Conservation (phyloP, 306 rosid species). For the Medicago lupulina region DNA sequence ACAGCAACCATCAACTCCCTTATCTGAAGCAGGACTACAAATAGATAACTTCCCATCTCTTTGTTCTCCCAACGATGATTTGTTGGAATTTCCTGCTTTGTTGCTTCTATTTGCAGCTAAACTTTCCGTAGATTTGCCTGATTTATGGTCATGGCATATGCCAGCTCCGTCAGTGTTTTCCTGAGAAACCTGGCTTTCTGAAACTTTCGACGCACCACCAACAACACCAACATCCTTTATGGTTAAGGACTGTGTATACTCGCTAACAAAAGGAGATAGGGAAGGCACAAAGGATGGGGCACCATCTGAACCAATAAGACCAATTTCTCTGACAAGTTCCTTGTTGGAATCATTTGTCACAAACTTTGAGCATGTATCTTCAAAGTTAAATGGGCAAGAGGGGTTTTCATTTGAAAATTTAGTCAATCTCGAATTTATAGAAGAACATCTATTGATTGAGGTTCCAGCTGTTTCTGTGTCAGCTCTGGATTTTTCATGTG, state of each 20-base stretch:
- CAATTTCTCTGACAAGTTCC: slow-evolving; percentile 75
- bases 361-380: slow-evolving; percentile 78
- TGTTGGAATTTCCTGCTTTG: slow-evolving; percentile 46
- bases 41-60: slow-evolving; percentile 49
- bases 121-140: slow-evolving; percentile 49
- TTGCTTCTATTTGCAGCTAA: slow-evolving; percentile 52
- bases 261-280: slow-evolving; percentile 61
- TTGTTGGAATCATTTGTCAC: slow-evolving; percentile 75
- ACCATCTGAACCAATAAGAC: slow-evolving; percentile 82
- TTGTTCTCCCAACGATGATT: slow-evolving; percentile 54
- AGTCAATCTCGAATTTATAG: slow-evolving; percentile 65
- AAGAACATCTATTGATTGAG: slow-evolving; percentile 49
- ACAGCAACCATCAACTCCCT: slow-evolving; percentile 65
- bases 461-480: slow-evolving; percentile 54
- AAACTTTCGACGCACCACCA: slow-evolving; percentile 49
- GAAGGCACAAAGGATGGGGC: slow-evolving; percentile 64
- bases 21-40: slow-evolving; percentile 52
- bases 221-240: slow-evolving; percentile 49
- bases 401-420: slow-evolving; percentile 74
- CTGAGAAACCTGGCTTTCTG: slow-evolving; percentile 48
- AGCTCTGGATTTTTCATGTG: slow-evolving; percentile 54
- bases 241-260: slow-evolving; percentile 52
- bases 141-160: slow-evolving; percentile 43
- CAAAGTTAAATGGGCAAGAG: slow-evolving; percentile 74
- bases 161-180: slow-evolving; percentile 53